phyloP scores from a whole-genome alignment of 345 rosid species.

The Aquilaria malaccensis region DNA sequence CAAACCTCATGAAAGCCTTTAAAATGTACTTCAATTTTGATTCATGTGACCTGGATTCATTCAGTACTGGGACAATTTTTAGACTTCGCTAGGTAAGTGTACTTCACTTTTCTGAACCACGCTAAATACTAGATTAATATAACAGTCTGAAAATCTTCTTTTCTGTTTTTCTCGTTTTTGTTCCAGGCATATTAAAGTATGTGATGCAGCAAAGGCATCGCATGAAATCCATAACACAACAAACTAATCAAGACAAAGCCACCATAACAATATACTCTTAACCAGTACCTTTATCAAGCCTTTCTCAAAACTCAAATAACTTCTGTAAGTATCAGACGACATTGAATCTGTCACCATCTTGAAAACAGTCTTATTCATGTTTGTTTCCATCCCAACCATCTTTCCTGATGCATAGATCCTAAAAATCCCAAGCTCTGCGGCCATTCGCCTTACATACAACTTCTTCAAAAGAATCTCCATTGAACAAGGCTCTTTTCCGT shows the following conservation, averaged over 20 bases:
- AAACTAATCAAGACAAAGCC: constrained; percentile 3
- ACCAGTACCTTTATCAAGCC: constrained; percentile 68
- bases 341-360: constrained; percentile 74
- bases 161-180: no score
- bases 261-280: constrained; percentile 3
- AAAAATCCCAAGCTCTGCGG: constrained; percentile 86
- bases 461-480: constrained; percentile 89
- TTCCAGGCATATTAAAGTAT: no score
- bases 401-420: constrained; percentile 75
- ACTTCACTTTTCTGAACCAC: no score
- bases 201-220: no score
- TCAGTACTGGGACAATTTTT: no score
- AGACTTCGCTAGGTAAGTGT: no score
- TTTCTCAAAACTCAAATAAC: constrained; percentile 55
- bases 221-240: no score
- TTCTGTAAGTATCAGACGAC: constrained; percentile 57
- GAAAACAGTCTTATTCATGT: constrained; percentile 73
- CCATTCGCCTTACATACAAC: constrained; percentile 91
- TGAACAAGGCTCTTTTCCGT: constrained; percentile 87
- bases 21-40: no score
- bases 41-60: no score
- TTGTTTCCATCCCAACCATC: constrained; percentile 83
- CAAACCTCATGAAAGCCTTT: no score
- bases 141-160: no score
- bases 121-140: no score